These are phyloP conservation scores for Aspergillus cejpii DNA, from an alignment of 2,329 filamentous ascomycete species.

Conservation along the genomic window DNA sequence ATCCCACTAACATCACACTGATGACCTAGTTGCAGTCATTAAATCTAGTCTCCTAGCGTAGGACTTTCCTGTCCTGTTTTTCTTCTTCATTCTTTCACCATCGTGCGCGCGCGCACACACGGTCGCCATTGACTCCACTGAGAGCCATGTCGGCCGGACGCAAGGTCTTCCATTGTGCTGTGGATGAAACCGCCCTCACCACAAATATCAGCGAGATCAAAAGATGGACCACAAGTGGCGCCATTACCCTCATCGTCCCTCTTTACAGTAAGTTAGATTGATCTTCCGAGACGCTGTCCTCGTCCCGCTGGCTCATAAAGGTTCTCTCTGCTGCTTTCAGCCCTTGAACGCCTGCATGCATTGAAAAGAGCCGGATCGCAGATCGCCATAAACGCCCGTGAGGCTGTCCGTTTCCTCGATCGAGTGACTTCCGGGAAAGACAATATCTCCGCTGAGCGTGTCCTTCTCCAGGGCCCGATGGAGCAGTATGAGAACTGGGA, in stretches of 20 bases:
- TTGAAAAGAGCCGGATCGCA: slow-evolving; percentile 43
- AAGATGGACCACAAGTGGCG: slow-evolving; percentile 46
- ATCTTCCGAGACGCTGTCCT: slow-evolving; percentile 2
- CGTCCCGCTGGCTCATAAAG: slow-evolving; percentile 10
- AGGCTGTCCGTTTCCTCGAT: slow-evolving; percentile 48
- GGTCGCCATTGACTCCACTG: slow-evolving; percentile 19
- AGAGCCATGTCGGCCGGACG: slow-evolving; percentile 37
- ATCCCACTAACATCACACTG: slow-evolving; percentile 18
- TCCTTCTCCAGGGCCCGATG: slow-evolving; percentile 45
- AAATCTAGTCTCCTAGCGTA: slow-evolving; percentile 28
- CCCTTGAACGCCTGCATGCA: slow-evolving; percentile 43
- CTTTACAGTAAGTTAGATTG: slow-evolving; percentile 43
- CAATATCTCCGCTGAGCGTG: slow-evolving; percentile 37
- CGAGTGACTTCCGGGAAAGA: slow-evolving; percentile 45
- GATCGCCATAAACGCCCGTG: slow-evolving; percentile 46
- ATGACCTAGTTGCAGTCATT: slow-evolving; percentile 27
- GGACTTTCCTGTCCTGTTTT: slow-evolving; percentile 17
- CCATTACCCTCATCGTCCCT: slow-evolving; percentile 47
- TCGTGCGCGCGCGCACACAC: slow-evolving; percentile 17
- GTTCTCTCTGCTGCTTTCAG: slow-evolving; percentile 21
- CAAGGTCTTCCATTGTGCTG: slow-evolving; percentile 48
- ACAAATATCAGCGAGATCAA: slow-evolving; percentile 50
- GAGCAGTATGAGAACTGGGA: slow-evolving; percentile 45
- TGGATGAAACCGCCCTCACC: slow-evolving; percentile 48
- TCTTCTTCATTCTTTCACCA: slow-evolving; percentile 9